Percentiles rank a stretch among this genome's conserved stretches.
phyloP scores from a whole-genome alignment of 352 stramenopile species.

The Pythium plurisporium region DNA sequence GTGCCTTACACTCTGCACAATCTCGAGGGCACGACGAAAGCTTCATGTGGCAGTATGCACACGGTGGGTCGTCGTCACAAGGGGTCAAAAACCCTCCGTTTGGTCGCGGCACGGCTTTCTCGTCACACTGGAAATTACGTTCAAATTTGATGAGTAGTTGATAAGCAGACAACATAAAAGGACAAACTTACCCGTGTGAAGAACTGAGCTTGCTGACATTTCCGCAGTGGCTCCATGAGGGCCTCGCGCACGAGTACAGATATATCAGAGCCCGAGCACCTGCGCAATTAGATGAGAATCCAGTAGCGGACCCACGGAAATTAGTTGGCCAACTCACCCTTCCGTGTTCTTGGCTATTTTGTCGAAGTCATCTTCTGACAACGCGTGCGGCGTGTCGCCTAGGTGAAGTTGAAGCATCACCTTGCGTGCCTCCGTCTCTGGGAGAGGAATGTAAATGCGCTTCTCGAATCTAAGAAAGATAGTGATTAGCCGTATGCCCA shows the following conservation, averaged over 20 bases:
- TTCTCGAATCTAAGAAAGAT: constrained; percentile 92
- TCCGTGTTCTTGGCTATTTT: constrained; percentile 90
- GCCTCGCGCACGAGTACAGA: constrained; percentile 96
- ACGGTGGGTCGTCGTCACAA: constrained; percentile 79
- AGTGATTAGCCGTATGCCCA: background rate
- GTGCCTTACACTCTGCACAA: constrained; percentile 65
- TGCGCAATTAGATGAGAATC: constrained; percentile 15
- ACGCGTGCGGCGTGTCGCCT: constrained; percentile 93
- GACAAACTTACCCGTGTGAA: constrained; percentile 57
- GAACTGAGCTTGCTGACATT: constrained; percentile 96
- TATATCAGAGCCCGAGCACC: constrained; percentile 95
- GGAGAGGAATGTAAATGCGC: constrained; percentile 98
- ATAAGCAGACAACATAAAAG: background rate
- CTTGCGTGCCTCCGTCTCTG: constrained; percentile 87
- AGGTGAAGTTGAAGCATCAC: constrained; percentile 98
- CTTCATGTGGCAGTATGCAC: constrained; percentile 88
- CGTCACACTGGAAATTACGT: constrained; percentile 53
- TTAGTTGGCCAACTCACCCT: constrained; percentile 53
- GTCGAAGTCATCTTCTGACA: constrained; percentile 94
- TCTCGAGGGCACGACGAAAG: constrained; percentile 63
- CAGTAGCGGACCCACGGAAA: no score
- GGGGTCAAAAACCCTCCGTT: constrained; percentile 77
- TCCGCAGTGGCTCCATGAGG: constrained; percentile 95
- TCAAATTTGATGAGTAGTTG: background rate
- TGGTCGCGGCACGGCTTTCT: constrained; percentile 50